Base-by-base conservation (phyloP, 2,329 filamentous ascomycete species). In the Purpureocillium takamizusanense region DNA sequence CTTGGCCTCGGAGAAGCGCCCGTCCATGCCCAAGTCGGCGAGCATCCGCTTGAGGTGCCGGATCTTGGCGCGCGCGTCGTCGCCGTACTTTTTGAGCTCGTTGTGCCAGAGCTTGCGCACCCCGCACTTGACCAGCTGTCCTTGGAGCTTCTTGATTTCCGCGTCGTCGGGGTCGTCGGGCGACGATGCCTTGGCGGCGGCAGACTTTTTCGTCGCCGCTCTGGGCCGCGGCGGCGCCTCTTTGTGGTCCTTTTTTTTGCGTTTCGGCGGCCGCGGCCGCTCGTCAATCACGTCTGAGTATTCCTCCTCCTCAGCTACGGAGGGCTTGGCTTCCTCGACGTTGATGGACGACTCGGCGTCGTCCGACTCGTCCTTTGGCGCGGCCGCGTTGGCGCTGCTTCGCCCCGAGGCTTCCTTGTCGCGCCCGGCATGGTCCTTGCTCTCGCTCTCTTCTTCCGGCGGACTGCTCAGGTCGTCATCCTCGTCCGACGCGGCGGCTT, bases 21-120 rank as follows among this genome's bases (percentile, higher is more conserved):
- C 90, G 1, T 79, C 80, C 85, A 97, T 95, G 27, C 90, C 92
- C 4, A 79, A 70, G 23, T 94, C 87, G 27, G 72, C 71, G 18
- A 98, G 72, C 81, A 94, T 83, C 10, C 65, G 65, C 55, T 78
- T 86, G 7, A 98, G 70, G 55, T 95, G 86, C 37, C 71, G 72
- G 44, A 95, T 86, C 67, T 95, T 95, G 36, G 78, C 86, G 43
- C 79, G 83, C 4, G 73, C 56, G 17, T 89, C 84, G 39, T 81
- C 75, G 1, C 72, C 74, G 51, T 76, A 88, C 39, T 78, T 69
- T 57, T 86, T 86, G 21, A 98, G 72, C 60, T 95, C 87, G 46
- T 83, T 79, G 36, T 75, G 76, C 90, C 92, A 98, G 44, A 95
- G 76, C 57, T 95, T 97, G 38, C 87, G 83, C 39, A 95, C 78